Evolutionary conservation across 1,284 basidiomycete genomes (phyloP).

Genomic region (Malassezia globosa): DNA sequence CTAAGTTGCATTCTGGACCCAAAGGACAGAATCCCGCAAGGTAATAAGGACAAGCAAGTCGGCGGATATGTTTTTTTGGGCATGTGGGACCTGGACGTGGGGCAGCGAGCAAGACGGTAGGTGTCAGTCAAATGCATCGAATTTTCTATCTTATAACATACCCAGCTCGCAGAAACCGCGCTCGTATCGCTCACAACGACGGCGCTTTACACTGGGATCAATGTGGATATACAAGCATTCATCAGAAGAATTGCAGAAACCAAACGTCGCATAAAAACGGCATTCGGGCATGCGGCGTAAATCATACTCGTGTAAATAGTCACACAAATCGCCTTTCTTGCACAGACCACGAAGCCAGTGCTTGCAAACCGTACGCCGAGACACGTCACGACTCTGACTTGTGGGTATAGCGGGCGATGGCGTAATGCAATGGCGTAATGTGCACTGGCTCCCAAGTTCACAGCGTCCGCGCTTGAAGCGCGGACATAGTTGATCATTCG

Average conservation of each 20-base stretch:
- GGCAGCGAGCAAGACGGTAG: not conserved
- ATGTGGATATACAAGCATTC: conserved; percentile 97
- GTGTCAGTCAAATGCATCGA: no score
- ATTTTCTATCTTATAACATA: no score
- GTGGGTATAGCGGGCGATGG: conserved; percentile 15
- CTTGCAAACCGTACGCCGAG: conserved; percentile 72
- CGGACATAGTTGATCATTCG: conserved; percentile 52
- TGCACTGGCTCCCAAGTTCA: conserved; percentile 24
- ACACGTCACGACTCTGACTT: conserved; percentile 39
- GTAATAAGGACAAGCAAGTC: conserved; percentile 81
- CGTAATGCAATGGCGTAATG: conserved; percentile 31
- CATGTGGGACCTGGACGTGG: conserved; percentile 63
- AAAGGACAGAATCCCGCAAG: conserved; percentile 90
- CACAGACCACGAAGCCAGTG: conserved; percentile 97
- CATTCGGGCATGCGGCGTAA: conserved; percentile 97
- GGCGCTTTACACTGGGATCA: conserved; percentile 67
- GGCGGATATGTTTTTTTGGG: conserved; percentile 80
- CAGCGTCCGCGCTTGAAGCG: conserved; percentile 25
- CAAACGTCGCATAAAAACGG: conserved; percentile 96
- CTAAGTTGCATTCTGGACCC: conserved; percentile 75
- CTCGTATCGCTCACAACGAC: conserved; percentile 86
- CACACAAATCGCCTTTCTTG: conserved; percentile 95
- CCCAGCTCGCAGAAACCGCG: conserved; percentile 69
- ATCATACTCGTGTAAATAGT: conserved; percentile 98
- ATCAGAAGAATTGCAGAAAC: conserved; percentile 93